Percentiles rank a stretch among this genome's conserved stretches.
Conservation (phyloP, 163 green algal genomes). For the Scenedesmus sp. region DNA sequence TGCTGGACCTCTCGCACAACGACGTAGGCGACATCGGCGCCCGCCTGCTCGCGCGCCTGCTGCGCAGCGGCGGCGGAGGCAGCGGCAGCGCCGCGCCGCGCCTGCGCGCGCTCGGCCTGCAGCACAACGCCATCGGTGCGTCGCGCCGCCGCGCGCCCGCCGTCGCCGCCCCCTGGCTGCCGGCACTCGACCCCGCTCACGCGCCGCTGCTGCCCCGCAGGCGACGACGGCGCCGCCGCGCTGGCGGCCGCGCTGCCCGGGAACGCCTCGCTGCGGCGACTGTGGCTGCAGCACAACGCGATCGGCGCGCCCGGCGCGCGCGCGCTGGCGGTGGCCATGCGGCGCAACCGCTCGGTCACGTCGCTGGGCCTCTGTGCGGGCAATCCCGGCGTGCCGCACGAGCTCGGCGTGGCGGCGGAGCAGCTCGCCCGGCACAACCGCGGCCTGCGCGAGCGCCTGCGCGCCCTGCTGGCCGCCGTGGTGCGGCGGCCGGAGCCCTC, state of each 20-base stretch:
- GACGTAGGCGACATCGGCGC: slow-evolving; percentile 28
- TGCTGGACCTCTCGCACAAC: slow-evolving; percentile 28
- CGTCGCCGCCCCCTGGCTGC: background rate
- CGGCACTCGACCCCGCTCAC: slow-evolving; percentile 20
- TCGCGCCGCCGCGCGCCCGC: too few relatives aligned
- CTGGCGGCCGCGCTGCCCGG: slow-evolving; percentile 6
- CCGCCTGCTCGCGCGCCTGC: slow-evolving; percentile 7
- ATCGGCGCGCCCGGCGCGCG: background rate
- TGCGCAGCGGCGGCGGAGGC: background rate
- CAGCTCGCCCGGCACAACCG: slow-evolving; percentile 31
- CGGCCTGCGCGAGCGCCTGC: too few relatives aligned
- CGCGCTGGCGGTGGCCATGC: slow-evolving; percentile 8
- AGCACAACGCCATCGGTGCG: slow-evolving; percentile 24
- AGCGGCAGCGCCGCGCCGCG: slow-evolving; percentile 9
- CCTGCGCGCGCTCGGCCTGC: slow-evolving; percentile 15
- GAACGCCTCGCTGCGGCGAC: slow-evolving; percentile 4
- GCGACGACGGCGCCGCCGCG: slow-evolving; percentile 13
- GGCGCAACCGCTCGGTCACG: slow-evolving; percentile 14
- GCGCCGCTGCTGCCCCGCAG: slow-evolving; percentile 7
- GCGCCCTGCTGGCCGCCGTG: too few relatives aligned
- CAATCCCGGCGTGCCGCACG: slow-evolving; percentile 1
- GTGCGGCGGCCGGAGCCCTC: too few relatives aligned
- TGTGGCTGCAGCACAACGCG: slow-evolving; percentile 30
- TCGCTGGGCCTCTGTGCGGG: slow-evolving; percentile 25
- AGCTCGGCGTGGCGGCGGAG: slow-evolving; percentile 14